Base-by-base conservation (phyloP, 345 rosid species). In the Angophora floribunda region DNA sequence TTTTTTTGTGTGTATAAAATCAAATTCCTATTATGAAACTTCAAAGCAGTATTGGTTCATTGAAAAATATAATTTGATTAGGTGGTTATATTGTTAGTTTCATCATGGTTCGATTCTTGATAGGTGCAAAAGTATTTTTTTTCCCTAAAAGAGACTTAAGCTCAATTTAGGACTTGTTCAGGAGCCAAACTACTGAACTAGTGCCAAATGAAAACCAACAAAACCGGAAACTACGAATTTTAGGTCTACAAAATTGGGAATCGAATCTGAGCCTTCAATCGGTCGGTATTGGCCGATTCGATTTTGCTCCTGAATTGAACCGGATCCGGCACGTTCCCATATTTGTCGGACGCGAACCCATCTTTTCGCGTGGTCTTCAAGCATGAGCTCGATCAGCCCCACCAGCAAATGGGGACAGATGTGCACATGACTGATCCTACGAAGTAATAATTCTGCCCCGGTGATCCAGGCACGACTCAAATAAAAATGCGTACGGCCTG, bases 211-310 rank as follows among this genome's bases (percentile, higher is more conserved):
- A 59, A 63, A 63, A 63, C 7, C 41, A 3, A 63, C 13, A n/a
- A 28, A 65, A 65, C 7, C n/a, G 21, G 8, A 32, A 55, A 67
- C 2, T 12, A 0, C 1, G 0, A 12, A 9, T 7, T 67, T 2
- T 16, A 16, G 21, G 44, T 67, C 15, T 11, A 15, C 9, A 4
- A 2, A 67, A 32, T 10, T 22, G 3, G 8, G 6, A 17, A 67
- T 5, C 79, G 9, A 30, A 67, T 0, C 12, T 8, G 4, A 67
- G 44, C 44, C 22, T n/a, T 67, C 32, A 15, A 67, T 0, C 44
- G 0, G 0, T 65, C 11, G 2, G 6, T 0, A 6, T 67, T 0
- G 79, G 10, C 3, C 3, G 22, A 67, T 32, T 67, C 19, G 44
- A 8, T 32, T 45, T 8, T 16, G 2, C 4, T 13, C 15, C 2